Evolutionary conservation across 2,329 filamentous ascomycete species (phyloP).

Genomic region (Orbilia oligospora): DNA sequence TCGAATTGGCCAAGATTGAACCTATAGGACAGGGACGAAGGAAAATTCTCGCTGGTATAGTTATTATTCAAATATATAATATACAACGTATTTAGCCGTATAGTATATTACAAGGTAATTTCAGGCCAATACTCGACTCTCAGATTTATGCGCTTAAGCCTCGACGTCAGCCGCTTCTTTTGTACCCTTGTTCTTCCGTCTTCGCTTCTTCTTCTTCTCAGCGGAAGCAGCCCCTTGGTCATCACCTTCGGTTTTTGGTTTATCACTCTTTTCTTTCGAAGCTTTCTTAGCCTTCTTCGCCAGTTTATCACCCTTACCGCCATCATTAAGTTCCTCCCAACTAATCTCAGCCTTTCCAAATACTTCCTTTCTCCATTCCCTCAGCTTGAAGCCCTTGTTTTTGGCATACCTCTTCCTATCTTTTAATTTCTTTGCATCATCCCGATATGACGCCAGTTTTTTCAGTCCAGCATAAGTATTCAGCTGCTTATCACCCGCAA

Average conservation of each 20-base stretch:
- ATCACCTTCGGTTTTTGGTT: slow-evolving; percentile 64
- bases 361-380: slow-evolving; percentile 84
- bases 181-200: slow-evolving; percentile 66
- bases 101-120: slow-evolving; percentile 17
- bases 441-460: slow-evolving; percentile 91
- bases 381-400: slow-evolving; percentile 80
- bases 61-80: background rate
- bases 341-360: slow-evolving; percentile 71
- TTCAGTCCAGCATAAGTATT: slow-evolving; percentile 95
- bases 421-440: slow-evolving; percentile 87
- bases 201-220: slow-evolving; percentile 67
- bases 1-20: background rate
- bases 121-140: background rate
- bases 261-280: slow-evolving; percentile 64
- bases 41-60: background rate
- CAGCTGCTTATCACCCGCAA: slow-evolving; percentile 85
- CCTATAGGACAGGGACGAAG: background rate
- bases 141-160: background rate
- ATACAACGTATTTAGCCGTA: background rate
- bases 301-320: slow-evolving; percentile 38
- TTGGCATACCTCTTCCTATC: slow-evolving; percentile 92
- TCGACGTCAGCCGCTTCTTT: slow-evolving; percentile 29
- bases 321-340: slow-evolving; percentile 59
- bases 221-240: slow-evolving; percentile 53
- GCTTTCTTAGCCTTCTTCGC: slow-evolving; percentile 66